Evolutionary conservation across 192 early-diverging fungal species (phyloP).

Genomic region (Mortierella claussenii): DNA sequence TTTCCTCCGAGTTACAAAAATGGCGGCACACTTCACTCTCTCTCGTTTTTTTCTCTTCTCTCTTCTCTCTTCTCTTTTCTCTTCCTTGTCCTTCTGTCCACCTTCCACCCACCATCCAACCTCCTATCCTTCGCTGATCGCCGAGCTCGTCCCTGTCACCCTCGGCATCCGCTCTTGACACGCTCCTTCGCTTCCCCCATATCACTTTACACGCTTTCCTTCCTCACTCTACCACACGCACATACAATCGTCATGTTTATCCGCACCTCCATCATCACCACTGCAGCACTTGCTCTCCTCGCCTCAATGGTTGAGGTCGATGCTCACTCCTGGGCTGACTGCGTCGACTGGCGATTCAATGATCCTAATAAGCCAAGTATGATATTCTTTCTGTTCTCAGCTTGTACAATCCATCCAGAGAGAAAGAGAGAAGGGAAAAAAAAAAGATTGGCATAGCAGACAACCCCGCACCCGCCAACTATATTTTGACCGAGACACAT

Average conservation of each 20-base stretch:
- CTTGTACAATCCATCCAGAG: too few species aligned
- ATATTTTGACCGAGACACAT: too few species aligned
- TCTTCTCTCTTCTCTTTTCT: neutral
- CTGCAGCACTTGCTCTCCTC: conserved; percentile 27
- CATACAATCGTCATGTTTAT: conserved; percentile 25
- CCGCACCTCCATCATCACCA: conserved; percentile 24
- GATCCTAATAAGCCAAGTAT: conserved; percentile 35
- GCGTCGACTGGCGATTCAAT: conserved; percentile 48
- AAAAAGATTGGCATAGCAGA: too few species aligned
- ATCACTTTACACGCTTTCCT: neutral
- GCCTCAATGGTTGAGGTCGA: conserved; percentile 31
- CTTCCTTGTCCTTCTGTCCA: neutral
- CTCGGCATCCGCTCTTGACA: too few species aligned
- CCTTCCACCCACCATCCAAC: neutral
- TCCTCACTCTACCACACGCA: too few species aligned
- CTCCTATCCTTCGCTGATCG: neutral
- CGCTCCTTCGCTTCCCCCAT: neutral
- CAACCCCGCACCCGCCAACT: too few species aligned
- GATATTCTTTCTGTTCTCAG: neutral
- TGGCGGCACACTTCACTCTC: neutral
- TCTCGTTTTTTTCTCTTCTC: neutral
- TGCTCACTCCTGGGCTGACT: conserved; percentile 51
- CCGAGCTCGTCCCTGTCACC: too few species aligned
- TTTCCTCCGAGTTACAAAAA: too few species aligned
- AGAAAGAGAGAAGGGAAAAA: neutral